Percentiles rank a stretch among this genome's conserved stretches.
Conservation (phyloP, 2,329 filamentous ascomycete species). For the Pestalotiopsis sp. region DNA sequence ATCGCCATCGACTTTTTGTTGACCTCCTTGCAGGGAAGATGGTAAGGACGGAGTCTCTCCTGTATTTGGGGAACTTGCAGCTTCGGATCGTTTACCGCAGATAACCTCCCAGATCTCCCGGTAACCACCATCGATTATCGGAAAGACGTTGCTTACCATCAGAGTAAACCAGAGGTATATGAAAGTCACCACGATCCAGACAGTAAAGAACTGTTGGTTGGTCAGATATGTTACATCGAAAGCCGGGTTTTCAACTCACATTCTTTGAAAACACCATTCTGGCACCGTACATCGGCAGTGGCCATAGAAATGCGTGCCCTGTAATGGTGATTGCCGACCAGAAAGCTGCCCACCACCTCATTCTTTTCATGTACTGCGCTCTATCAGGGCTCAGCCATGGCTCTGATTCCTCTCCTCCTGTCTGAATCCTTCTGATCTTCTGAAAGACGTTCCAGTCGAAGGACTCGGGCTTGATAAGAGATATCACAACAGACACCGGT, state of each 20-base stretch:
- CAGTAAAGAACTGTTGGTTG: neutral
- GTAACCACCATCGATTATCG: neutral
- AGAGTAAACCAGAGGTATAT: neutral
- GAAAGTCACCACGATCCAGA: neutral
- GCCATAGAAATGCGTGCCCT: conserved; percentile 14
- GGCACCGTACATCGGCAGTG: conserved; percentile 16
- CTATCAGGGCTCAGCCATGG: conserved; percentile 9
- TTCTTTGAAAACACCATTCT: conserved; percentile 15
- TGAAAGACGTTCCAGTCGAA: neutral
- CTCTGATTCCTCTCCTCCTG: neutral
- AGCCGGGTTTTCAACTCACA: no score
- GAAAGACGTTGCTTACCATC: neutral
- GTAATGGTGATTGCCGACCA: conserved; percentile 13
- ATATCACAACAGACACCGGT: neutral
- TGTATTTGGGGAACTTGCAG: neutral
- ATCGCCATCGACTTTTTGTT: no score
- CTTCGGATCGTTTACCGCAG: neutral
- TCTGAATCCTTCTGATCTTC: neutral
- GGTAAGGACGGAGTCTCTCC: neutral
- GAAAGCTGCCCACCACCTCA: conserved; percentile 15
- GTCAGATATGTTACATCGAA: no score
- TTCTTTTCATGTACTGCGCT: conserved; percentile 13
- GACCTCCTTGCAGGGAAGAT: no score
- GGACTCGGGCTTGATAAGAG: neutral
- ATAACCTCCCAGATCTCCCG: neutral